Evolutionary conservation across 140 eudicot species (phyloP).

Genomic region (Anethum foeniculum): DNA sequence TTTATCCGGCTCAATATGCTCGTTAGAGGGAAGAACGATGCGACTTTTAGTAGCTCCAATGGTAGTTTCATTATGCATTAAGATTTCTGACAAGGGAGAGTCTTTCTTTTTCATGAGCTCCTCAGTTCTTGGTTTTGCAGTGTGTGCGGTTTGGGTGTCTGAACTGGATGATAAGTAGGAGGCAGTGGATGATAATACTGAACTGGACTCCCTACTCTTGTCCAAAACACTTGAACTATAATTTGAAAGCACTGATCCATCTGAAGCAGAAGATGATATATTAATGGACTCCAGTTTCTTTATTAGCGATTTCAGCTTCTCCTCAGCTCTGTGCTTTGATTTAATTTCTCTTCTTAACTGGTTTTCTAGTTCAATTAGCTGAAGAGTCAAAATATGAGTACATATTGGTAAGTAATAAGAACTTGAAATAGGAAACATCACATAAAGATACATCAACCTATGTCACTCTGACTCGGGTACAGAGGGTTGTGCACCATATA

Average conservation of each 20-base stretch:
- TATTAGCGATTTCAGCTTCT: conserved; percentile 46
- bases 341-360: conserved; percentile 48
- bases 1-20: conserved; percentile 22
- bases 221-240: conserved; percentile 25
- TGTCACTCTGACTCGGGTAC: not conserved
- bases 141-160: conserved; percentile 8
- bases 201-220: conserved; percentile 31
- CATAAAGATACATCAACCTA: not conserved
- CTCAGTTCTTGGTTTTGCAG: conserved; percentile 8
- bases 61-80: not conserved
- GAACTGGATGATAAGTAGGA: too few relatives aligned
- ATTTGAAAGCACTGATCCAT: conserved; percentile 27
- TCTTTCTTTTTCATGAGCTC: conserved; percentile 4
- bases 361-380: conserved; percentile 64
- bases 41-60: conserved; percentile 14
- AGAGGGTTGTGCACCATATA: not conserved
- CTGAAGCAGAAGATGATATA: conserved; percentile 38
- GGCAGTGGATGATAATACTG: conserved; percentile 32
- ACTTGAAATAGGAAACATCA: not conserved
- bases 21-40: conserved; percentile 19
- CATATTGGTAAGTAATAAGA: not conserved
- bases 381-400: not conserved
- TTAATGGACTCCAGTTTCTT: conserved; percentile 54
- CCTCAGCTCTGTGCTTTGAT: conserved; percentile 66
- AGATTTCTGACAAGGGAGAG: not conserved